Evolutionary conservation across 2,329 filamentous ascomycete species (phyloP), one percentile per base, ranked within the genome.

Genomic region (Fulvia fulva): DNA sequence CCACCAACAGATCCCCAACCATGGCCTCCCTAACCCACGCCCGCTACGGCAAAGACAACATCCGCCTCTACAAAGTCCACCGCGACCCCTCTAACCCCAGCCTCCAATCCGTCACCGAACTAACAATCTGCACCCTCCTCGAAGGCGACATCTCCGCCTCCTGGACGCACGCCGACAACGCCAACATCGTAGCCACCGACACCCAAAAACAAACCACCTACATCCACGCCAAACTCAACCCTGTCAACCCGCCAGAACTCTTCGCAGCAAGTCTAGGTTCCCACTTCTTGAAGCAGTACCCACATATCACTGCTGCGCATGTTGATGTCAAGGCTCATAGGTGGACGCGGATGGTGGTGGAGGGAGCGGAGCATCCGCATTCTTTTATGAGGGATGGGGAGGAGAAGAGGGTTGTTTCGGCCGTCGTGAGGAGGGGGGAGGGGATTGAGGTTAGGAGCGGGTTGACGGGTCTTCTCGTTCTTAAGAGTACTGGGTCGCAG

Each of bases 11-110:
- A 43, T 53, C 56, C 9, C 61, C 45, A 67, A 71, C 60, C 59
- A 80, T 80, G 77, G 72, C 78, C 65, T 70, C 77, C 59, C 77
- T 81, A 64, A 75, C 71, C 66, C 77, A 78, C 69, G 89, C 89
- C 68, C 86, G 87, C 73, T 93, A 92, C 74, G 89, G 89, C 79
- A 93, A 99, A 85, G 94, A 97, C 84, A 97, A 99, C 80, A 88
- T 99, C 82, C 92, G 94, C 71, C 86, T 99, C 70, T 96, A 89
- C 85, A 99, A 99, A 78, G 91, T 97, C 70, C 83, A 95, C 71
- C 86, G 86, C 69, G 86, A 97, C 74, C 80, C 85, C 72, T 28
- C 23, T 9, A 88, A 89, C 19, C 88, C 89, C 57, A 80, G 85
- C 22, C 30, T 32, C 16, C 93, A 99, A 76, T 89, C 87, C 7